Evolutionary conservation across 2,329 filamentous ascomycete genomes (phyloP), one percentile per base, ranked within the genome.

Genomic region (Apiospora aurea): DNA sequence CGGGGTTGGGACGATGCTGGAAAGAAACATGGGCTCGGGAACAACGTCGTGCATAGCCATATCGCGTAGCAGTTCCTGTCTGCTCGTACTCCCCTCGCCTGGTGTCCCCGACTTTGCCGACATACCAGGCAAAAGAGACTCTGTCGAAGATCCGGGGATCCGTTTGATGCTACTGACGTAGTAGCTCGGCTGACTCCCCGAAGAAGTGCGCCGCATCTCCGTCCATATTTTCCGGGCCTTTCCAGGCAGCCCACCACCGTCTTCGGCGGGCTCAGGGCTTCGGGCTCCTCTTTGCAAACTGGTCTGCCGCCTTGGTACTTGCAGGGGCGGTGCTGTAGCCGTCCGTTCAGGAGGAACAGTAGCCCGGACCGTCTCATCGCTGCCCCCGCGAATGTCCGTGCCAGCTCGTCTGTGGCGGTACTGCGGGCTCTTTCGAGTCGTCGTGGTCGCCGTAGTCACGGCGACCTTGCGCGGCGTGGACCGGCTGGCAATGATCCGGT

Each of bases 141-240:
- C 34, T n/a, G 67, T 49, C 18, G 18, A 49, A n/a, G 34, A 21
- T 16, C 44, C 24, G 14, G 43, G 43, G 26, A 49, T n/a, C 18
- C 74, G 69, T 18, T 75, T 71, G 7, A 67, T 68, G 34, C 75
- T 77, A 53, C 72, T 74, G 10, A 74, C 64, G 46, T 73, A 74
- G 26, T 73, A 75, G 14, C 70, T 70, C 16, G 74, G 73, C 38
- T 73, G 75, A 24, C 73, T 72, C 5, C 73, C 72, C 1, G 75
- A 77, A 13, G 75, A 75, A 4, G 73, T 74, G 43, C 74, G 75
- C n/a, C 78, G 77, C 73, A 80, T 76, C 51, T 77, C 77, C n/a
- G 76, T 77, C 79, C 78, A 80, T 43, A 79, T 78, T 69, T 76
- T 77, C 41, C 57, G 57, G 34, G 57, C 53, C 77, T 71, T 43